phyloP scores from a whole-genome alignment of 768 basidiomycete species.

The Termitomyces sp. region DNA sequence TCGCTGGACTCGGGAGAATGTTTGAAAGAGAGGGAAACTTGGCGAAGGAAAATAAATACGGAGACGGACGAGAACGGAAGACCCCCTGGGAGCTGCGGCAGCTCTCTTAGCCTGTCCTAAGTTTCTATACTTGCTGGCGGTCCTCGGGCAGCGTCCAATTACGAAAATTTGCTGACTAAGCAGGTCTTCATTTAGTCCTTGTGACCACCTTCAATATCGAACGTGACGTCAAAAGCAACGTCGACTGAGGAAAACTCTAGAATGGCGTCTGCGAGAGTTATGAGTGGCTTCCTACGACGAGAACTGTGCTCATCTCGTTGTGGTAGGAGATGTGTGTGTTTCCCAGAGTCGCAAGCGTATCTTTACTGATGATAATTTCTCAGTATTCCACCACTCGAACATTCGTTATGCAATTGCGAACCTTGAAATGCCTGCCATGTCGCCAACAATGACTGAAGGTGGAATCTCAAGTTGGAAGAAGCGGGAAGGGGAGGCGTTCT shows the following conservation, averaged over 20 bases:
- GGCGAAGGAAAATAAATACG: conserved; percentile 8
- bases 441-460: conserved; percentile 95
- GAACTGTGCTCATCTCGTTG: conserved; percentile 1
- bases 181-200: conserved; percentile 5
- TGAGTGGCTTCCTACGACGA: conserved; percentile 10
- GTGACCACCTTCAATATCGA: conserved; percentile 1
- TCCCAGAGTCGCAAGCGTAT: background rate
- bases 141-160: conserved; percentile 2
- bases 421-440: conserved; percentile 95
- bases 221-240: background rate
- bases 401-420: conserved; percentile 60
- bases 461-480: conserved; percentile 91
- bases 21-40: background rate
- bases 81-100: background rate
- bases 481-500: conserved; percentile 74
- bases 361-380: background rate
- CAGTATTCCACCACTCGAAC: conserved; percentile 53
- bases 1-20: background rate
- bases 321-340: conserved; percentile 12
- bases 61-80: background rate
- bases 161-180: conserved; percentile 13
- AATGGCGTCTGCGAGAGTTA: conserved; percentile 17
- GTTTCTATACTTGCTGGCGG: background rate
- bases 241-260: conserved; percentile 1
- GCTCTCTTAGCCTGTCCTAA: background rate